These are phyloP conservation scores for Phlyctochytrium planicorne DNA, from an alignment of 192 early-diverging fungal genomes.

Conservation along the genomic window DNA sequence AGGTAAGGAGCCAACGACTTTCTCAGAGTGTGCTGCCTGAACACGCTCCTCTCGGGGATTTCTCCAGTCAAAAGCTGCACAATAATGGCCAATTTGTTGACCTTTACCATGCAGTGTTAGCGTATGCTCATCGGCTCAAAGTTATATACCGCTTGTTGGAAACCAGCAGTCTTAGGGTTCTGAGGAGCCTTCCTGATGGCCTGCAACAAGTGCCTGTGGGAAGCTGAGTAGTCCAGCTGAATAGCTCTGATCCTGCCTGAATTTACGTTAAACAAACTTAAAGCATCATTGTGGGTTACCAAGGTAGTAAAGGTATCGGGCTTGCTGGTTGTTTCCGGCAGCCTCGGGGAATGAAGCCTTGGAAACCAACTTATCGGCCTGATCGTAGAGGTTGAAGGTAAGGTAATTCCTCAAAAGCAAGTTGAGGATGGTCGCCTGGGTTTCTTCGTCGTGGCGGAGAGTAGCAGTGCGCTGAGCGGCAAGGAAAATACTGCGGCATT, in stretches of 20 bases:
- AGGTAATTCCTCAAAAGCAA: slow-evolving; percentile 90
- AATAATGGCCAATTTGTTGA: slow-evolving; percentile 92
- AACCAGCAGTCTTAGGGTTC: slow-evolving; percentile 78
- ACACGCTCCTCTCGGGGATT: slow-evolving; percentile 92
- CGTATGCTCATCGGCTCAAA: slow-evolving; percentile 1
- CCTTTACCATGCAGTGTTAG: slow-evolving; percentile 37
- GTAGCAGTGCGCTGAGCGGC: slow-evolving; percentile 89
- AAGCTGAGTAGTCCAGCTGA: slow-evolving; percentile 93
- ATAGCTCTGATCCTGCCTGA: slow-evolving; percentile 96
- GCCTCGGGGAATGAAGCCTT: slow-evolving; percentile 86
- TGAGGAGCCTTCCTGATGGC: slow-evolving; percentile 96
- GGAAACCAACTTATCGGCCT: slow-evolving; percentile 93
- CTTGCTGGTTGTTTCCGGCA: slow-evolving; percentile 90
- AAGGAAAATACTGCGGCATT: slow-evolving; percentile 59
- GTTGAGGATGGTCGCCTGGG: slow-evolving; percentile 88
- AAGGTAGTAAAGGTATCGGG: slow-evolving; percentile 94
- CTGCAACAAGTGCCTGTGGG: slow-evolving; percentile 84
- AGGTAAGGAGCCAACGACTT: slow-evolving; percentile 91
- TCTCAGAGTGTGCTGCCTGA: slow-evolving; percentile 81
- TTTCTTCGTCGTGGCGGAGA: slow-evolving; percentile 86
- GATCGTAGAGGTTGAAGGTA: slow-evolving; percentile 93
- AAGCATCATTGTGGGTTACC: slow-evolving; percentile 38
- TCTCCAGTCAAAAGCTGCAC: slow-evolving; percentile 99
- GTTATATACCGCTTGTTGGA: slow-evolving; percentile 87
- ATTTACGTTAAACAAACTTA: slow-evolving; percentile 33